Evolutionary conservation across 2,329 filamentous ascomycete species (phyloP), one percentile per base, ranked within the genome.

Genomic region (Cercospora sp.): DNA sequence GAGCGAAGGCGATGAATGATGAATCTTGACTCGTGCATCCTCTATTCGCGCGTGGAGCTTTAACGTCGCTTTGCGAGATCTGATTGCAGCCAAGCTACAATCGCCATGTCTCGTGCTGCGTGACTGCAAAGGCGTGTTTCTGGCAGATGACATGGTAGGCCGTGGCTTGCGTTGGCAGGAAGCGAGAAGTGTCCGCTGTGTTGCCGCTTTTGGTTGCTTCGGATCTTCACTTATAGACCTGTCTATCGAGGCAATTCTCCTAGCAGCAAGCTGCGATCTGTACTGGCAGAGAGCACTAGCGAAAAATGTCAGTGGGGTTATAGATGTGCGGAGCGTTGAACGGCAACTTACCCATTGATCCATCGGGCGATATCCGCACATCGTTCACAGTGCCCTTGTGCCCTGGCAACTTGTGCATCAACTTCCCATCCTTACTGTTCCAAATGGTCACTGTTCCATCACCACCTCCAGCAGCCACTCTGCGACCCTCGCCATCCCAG

Each of bases 331-430:
- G 45, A 30, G 51, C 16, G 18, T 45, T 20, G 16, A 70, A 39
- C 16, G 16, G 26, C n/a, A 45, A 89, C 92, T 89, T 86, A 97
- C 94, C 87, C 69, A 97, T 91, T 20, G 93, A 93, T 74, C 97
- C 93, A 69, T 90, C 88, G 4, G 94, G 93, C 60, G 92, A 90
- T 77, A 99, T 96, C 73, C 96, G 91, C 64, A 94, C 94, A 78
- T 94, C 93, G 78, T 98, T 99, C 62, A 98, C 95, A 0, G 92
- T 92, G 36, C 94, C 95, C 81, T 93, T 95, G 79, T 99, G 95
- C 0, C 95, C 95, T 0, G 95, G 95, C 63, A 99, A 85, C 81
- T 98, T 98, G 81, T 97, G 96, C 71, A 96, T 80, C 74, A 99
- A 84, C 82, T 96, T 98, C 67, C 92, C 94, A n/a, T 87, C 91